These are phyloP conservation scores for Colletotrichum salicis DNA, from an alignment of 2,329 filamentous ascomycete species.

Conservation along the genomic window DNA sequence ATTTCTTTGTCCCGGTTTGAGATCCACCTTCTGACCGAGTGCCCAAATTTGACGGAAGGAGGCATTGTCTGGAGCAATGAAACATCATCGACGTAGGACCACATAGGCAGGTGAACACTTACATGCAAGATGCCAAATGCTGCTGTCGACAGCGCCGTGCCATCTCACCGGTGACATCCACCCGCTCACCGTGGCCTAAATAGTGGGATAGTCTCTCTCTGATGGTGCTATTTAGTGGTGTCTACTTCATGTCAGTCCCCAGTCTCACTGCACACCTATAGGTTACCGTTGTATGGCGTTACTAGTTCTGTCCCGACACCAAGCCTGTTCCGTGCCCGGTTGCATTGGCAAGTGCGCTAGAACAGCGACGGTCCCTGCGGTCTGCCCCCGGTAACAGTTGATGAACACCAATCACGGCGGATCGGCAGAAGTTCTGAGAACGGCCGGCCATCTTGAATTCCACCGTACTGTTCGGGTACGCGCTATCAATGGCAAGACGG, in stretches of 20 bases:
- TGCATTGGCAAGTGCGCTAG: slow-evolving; percentile 22
- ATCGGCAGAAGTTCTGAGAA: neutral
- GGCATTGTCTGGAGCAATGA: neutral
- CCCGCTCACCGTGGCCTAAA: neutral
- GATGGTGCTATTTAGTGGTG: neutral
- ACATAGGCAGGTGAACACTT: slow-evolving; percentile 1
- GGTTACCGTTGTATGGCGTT: neutral
- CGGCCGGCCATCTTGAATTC: neutral
- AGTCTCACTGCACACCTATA: neutral
- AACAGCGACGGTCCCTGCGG: neutral
- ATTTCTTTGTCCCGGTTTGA: neutral
- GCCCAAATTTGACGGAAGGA: neutral
- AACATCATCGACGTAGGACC: no score
- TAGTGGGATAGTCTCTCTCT: neutral
- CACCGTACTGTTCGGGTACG: neutral
- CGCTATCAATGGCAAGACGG: neutral
- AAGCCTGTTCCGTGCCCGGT: slow-evolving; percentile 8
- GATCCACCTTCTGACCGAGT: neutral
- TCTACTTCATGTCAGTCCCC: neutral
- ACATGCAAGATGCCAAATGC: slow-evolving; percentile 1
- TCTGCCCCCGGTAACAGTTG: neutral
- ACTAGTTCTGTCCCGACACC: slow-evolving; percentile 16
- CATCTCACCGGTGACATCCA: slow-evolving; percentile 16
- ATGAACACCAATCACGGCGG: slow-evolving; percentile 2
- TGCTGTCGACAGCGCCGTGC: neutral